These are phyloP conservation scores for Alternaria infectoria DNA, from an alignment of 2,329 filamentous ascomycete genomes.

Conservation along the genomic window DNA sequence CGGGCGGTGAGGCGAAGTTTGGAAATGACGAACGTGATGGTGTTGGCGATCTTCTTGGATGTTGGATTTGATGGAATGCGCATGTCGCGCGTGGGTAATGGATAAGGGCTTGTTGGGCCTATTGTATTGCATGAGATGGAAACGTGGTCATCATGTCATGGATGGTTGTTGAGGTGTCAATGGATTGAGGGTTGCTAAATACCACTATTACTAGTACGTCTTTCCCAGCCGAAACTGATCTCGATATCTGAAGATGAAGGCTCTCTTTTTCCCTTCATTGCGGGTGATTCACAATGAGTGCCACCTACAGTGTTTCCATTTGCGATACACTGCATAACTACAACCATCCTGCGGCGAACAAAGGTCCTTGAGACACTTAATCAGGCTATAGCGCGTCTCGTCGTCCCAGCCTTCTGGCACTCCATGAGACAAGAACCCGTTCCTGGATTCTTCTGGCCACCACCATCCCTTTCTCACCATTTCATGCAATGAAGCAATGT, in stretches of 20 bases:
- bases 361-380: not conserved
- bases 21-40: not conserved
- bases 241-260: not conserved
- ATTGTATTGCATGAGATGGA: too few species aligned
- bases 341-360: not conserved
- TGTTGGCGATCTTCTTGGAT: not conserved
- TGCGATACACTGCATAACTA: not conserved
- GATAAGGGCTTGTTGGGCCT: too few species aligned
- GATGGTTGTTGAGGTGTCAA: too few species aligned
- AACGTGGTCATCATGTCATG: too few species aligned
- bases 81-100: too few species aligned
- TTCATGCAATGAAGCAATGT: fast-evolving
- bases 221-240: not conserved
- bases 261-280: not conserved
- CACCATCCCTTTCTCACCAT: not conserved
- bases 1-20: not conserved
- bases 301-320: not conserved
- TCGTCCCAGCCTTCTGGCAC: not conserved
- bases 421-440: fast-evolving
- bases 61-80: too few species aligned
- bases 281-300: not conserved
- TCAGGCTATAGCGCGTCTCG: not conserved
- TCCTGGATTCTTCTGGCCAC: not conserved
- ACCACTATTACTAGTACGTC: not conserved
- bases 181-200: too few species aligned